Evolutionary conservation across 2,329 filamentous ascomycete genomes (phyloP), one percentile per base, ranked within the genome.

Genomic region (Zymoseptoria ardabiliae): DNA sequence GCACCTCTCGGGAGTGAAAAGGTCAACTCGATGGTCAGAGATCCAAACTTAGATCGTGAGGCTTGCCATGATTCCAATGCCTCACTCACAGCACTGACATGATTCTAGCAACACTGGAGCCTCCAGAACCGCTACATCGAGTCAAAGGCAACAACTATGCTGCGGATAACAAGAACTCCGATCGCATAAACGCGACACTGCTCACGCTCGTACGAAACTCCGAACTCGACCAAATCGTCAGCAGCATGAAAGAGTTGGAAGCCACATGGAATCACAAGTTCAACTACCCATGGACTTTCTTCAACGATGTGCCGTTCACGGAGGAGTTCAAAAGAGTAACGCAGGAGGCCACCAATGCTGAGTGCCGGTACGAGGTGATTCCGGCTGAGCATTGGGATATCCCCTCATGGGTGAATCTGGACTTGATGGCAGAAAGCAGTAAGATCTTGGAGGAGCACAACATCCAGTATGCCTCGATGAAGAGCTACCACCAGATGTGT

Each of bases 271-370:
- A 99, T 71, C 81, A 85, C 80, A 99, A 99, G 73, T 99, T 97
- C 84, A 99, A 99, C 79, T 99, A 99, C 72, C 94, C 94, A 0
- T 99, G 94, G 91, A 97, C 91, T 8, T 99, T 99, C 75, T 95
- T 99, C 82, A 99, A 99, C 77, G 93, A 99, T 71, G 87, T 90
- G 56, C 90, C 90, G 17, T 99, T 99, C 71, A 87, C 88, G 2
- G 89, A 94, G 17, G 92, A 97, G 69, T 99, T 99, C 79, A 97
- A 95, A 78, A 79, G 79, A 69, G 85, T 83, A 74, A 97, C 92
- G 0, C 80, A 82, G 63, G 90, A 86, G 25, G 86, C 84, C 55
- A 97, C 93, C 19, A 96, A 96, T 66, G 94, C 93, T 53, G 86
- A 96, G 74, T 90, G 89, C 70, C 83, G 82, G 74, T 97, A 94